Evolutionary conservation across 768 basidiomycete species (phyloP).

Genomic region (Lyophyllum shimeji): DNA sequence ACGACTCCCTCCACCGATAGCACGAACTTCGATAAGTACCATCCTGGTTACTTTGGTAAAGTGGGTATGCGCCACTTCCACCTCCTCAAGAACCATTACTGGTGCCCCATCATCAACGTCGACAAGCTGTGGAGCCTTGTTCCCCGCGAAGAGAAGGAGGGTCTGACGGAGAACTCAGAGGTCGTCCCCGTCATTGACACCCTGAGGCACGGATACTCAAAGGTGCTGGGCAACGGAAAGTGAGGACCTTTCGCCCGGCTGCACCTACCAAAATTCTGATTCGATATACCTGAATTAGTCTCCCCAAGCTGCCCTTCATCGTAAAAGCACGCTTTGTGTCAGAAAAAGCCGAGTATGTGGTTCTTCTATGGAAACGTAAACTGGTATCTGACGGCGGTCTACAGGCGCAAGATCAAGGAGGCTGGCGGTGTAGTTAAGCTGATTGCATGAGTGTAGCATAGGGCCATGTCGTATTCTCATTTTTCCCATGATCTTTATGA

Average conservation of each 20-base stretch:
- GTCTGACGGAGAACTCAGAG: constrained; percentile 67
- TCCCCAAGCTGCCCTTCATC: constrained; percentile 92
- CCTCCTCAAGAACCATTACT: constrained; percentile 84
- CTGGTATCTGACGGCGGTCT: constrained; percentile 1
- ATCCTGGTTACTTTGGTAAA: constrained; percentile 99
- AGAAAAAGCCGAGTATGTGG: constrained; percentile 70
- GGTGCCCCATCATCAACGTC: constrained; percentile 97
- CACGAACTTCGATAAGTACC: constrained; percentile 98
- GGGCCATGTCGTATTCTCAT: constrained; percentile 25
- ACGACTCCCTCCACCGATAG: constrained; percentile 35
- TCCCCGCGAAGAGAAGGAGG: constrained; percentile 80
- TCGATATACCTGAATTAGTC: constrained; percentile 36
- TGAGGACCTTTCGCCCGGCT: constrained; percentile 37
- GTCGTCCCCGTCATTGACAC: constrained; percentile 96
- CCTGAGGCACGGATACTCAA: constrained; percentile 80
- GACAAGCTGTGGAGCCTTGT: constrained; percentile 96
- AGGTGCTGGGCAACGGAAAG: constrained; percentile 94
- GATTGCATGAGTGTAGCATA: constrained; percentile 63
- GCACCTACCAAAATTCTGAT: neutral
- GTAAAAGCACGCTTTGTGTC: constrained; percentile 98
- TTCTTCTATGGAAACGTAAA: neutral
- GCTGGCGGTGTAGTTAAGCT: constrained; percentile 93
- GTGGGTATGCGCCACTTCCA: constrained; percentile 99
- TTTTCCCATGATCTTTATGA: constrained; percentile 23
- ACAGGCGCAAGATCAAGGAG: constrained; percentile 80